These are phyloP conservation scores for Rhododendron kiyosumense DNA, from an alignment of 148 eudicot species.

Conservation along the genomic window DNA sequence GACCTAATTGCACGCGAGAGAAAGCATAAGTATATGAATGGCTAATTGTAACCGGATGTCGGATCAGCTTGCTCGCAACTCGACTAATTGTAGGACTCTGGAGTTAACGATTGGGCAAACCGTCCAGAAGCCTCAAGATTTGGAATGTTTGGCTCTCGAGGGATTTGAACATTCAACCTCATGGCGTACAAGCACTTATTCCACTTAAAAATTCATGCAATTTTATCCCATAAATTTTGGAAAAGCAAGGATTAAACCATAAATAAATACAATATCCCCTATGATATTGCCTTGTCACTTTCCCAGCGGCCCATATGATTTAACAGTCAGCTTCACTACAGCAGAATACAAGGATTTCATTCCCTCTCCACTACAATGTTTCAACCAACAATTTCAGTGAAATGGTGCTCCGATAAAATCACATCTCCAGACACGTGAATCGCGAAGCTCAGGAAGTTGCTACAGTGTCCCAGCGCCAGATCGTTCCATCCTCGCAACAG, in stretches of 20 bases:
- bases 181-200: no score
- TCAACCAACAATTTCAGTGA: background rate
- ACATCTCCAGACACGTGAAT: background rate
- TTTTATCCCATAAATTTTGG: background rate
- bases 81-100: no score
- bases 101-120: no score
- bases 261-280: background rate
- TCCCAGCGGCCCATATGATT: background rate
- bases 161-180: no score
- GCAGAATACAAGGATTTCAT: background rate
- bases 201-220: background rate
- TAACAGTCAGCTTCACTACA: background rate
- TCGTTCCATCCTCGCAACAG: constrained; percentile 92
- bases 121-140: no score
- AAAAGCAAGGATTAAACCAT: background rate
- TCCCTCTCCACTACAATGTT: background rate
- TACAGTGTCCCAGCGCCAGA: constrained; percentile 95
- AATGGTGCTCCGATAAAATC: background rate
- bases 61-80: no score
- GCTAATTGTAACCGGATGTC: no score
- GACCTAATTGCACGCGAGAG: no score
- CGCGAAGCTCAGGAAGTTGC: constrained; percentile 27
- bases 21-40: no score
- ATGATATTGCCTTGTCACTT: background rate
- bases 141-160: no score